Conservation (phyloP, 495 filamentous ascomycete species). For the Thozetella sp. region DNA sequence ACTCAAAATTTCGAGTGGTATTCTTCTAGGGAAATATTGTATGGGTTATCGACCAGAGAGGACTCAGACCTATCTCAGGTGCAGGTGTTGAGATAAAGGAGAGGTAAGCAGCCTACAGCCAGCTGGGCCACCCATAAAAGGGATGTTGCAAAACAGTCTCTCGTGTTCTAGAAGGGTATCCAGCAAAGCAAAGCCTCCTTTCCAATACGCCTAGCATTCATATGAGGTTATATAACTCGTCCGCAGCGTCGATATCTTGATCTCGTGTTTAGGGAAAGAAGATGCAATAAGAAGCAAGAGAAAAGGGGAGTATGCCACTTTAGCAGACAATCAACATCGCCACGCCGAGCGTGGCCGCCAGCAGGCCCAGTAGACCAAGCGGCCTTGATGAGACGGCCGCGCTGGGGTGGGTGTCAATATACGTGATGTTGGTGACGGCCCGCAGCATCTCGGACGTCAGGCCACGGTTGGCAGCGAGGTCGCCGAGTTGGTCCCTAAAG, state of each 20-base stretch:
- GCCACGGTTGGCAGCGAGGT: slow-evolving; percentile 24
- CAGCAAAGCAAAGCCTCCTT: slow-evolving; percentile 1
- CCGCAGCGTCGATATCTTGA: neutral
- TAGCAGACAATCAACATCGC: slow-evolving; percentile 4
- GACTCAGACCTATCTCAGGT: too few species aligned
- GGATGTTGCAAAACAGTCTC: slow-evolving; percentile 1
- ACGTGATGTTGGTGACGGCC: slow-evolving; percentile 24
- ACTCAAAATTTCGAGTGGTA: too few species aligned
- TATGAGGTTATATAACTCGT: neutral
- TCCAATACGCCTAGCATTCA: slow-evolving; percentile 5
- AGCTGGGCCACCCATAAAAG: slow-evolving; percentile 1
- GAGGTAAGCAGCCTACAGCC: neutral
- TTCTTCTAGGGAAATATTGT: too few species aligned
- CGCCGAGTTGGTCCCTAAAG: slow-evolving; percentile 41
- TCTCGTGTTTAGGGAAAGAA: too few species aligned
- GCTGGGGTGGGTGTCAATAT: slow-evolving; percentile 18
- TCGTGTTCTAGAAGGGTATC: slow-evolving; percentile 13
- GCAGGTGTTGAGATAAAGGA: neutral
- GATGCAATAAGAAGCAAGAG: too few species aligned
- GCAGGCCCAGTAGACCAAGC: neutral
- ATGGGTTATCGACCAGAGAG: too few species aligned
- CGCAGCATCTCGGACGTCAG: slow-evolving; percentile 6
- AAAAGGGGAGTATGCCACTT: too few species aligned
- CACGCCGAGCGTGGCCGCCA: slow-evolving; percentile 5
- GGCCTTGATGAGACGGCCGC: neutral